phyloP scores from a whole-genome alignment of 208 protist species.

The Trichomonas vaginalis region DNA sequence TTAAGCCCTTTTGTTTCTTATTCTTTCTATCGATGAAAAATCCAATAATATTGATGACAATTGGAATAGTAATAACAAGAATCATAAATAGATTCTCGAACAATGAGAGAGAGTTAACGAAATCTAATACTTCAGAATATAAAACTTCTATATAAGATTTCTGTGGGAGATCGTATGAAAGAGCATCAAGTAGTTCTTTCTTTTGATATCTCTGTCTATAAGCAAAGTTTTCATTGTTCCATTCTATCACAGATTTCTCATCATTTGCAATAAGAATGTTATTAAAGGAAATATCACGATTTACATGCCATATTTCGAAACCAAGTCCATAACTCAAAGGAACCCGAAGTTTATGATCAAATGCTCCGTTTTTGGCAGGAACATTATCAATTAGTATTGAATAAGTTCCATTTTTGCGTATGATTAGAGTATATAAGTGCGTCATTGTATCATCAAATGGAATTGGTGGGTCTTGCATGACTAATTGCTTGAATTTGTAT shows the following conservation, averaged over 20 bases:
- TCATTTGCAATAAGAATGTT: not conserved
- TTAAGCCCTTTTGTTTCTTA: not conserved
- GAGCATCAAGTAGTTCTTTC: not conserved
- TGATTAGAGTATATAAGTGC: not conserved
- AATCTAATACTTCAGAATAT: not conserved
- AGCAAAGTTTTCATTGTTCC: not conserved
- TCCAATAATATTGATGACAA: not conserved
- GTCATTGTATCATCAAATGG: not conserved
- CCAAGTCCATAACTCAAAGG: not conserved
- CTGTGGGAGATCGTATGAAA: not conserved
- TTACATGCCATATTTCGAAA: constrained; percentile 15
- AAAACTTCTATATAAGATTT: not conserved
- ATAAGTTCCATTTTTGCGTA: not conserved
- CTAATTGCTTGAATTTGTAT: constrained; percentile 21
- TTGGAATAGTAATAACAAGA: not conserved
- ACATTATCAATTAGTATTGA: not conserved
- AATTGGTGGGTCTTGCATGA: not conserved
- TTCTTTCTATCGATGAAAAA: not conserved
- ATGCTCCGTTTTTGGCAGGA: constrained; percentile 7
- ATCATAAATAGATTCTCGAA: not conserved
- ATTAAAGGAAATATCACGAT: not conserved
- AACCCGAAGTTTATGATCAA: constrained; percentile 11
- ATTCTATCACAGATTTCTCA: not conserved
- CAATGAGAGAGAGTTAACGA: not conserved
- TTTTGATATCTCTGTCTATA: not conserved